Conservation (phyloP, 139 green algal genomes). For the Tetratostichococcus sp. region DNA sequence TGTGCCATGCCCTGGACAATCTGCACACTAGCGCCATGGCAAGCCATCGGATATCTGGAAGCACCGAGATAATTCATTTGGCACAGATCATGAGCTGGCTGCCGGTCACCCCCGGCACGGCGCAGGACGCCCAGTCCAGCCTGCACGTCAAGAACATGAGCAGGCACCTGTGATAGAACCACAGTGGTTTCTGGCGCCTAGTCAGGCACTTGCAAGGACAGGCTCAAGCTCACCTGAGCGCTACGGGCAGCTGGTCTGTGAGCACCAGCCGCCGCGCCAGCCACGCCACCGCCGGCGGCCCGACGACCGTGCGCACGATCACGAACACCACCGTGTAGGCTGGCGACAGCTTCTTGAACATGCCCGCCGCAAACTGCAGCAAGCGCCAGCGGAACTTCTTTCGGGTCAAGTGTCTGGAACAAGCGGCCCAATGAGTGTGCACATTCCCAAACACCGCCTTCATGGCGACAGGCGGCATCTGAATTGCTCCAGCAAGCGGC, state of each 20-base stretch:
- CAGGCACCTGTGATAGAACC: too few species aligned
- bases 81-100: too few species aligned
- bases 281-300: neutral
- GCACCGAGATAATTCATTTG: too few species aligned
- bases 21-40: too few species aligned
- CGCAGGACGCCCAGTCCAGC: neutral
- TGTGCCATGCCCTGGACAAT: too few species aligned
- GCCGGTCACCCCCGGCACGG: neutral
- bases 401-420: too few species aligned
- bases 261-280: neutral
- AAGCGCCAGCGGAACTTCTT: neutral
- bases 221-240: neutral
- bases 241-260: neutral
- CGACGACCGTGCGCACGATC: neutral
- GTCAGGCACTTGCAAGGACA: neutral
- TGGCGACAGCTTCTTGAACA: constrained; percentile 8
- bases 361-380: neutral
- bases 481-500: too few species aligned
- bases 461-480: too few species aligned
- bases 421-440: too few species aligned
- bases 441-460: too few species aligned
- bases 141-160: neutral
- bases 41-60: too few species aligned
- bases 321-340: constrained; percentile 16
- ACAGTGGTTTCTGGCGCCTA: too few species aligned